Evolutionary conservation across 768 basidiomycete genomes (phyloP), one percentile per base, ranked within the genome.

Genomic region (Polyporus arcularius): DNA sequence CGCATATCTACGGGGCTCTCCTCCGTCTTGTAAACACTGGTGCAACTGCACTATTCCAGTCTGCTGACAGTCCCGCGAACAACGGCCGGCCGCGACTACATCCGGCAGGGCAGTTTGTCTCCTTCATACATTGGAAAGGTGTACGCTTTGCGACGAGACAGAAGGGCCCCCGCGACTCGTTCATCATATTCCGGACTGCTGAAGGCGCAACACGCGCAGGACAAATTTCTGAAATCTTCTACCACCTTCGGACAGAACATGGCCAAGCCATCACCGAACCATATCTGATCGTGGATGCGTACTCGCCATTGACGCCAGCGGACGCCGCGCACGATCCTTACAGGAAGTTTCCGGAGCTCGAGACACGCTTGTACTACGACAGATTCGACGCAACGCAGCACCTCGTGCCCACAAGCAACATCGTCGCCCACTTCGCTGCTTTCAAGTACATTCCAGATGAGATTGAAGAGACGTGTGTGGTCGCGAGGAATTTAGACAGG

Each of bases 361-460:
- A n/a, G 2, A 21, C 54, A 18, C 31, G 43, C 9, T n/a, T 55
- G 0, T 47, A 15, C 12, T 55, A 55, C 32, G 35, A 46, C 31
- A 11, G n/a, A 10, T 50, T 53, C 52, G 2, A 10, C n/a, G 3
- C 16, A 14, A 18, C 42, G 31, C 0, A 58, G 18, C 16, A 16
- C 26, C 21, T 55, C 1, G 12, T 61, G 0, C 45, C 7, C 12
- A 4, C 30, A 2, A 2, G 30, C 21, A 46, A 49, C 28, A n/a
- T 61, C 21, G 38, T 49, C 6, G 48, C 53, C 26, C 60, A 61
- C 46, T 61, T 54, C 40, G 60, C 60, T 2, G 53, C 53, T 2
- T 55, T 40, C 38, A 50, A 48, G 6, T 61, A 55, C 28, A 55
- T 35, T 1, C 60, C 60, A 0, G 18, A 40, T 1, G 53, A 32